These are phyloP conservation scores for Trichosporon sp. DNA, from an alignment of 1,284 basidiomycete species.

Conservation along the genomic window DNA sequence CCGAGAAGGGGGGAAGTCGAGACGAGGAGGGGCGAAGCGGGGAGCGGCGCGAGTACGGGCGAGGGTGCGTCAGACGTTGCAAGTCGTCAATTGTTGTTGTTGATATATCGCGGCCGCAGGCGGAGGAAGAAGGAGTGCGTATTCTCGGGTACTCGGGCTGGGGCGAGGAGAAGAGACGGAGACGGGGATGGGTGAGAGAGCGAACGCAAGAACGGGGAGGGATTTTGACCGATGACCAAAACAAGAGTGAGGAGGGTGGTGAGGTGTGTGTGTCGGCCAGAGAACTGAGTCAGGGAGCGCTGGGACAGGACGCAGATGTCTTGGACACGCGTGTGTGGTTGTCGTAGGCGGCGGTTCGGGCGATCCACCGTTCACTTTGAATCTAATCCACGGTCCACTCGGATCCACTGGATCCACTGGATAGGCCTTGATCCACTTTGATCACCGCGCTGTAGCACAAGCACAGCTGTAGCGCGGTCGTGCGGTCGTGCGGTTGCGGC, in stretches of 20 bases:
- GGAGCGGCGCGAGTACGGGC: neutral
- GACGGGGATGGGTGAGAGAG: neutral
- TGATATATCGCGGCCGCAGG: neutral
- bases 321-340: slow-evolving; percentile 1
- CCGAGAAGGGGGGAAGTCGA: neutral
- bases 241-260: neutral
- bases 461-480: neutral
- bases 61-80: neutral
- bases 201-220: neutral
- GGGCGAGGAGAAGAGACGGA: neutral
- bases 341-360: slow-evolving; percentile 4
- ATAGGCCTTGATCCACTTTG: neutral
- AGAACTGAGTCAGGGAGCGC: neutral
- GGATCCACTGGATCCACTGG: neutral
- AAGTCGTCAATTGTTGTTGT: neutral
- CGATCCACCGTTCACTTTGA: neutral
- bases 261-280: neutral
- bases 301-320: neutral
- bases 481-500: neutral
- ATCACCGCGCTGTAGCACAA: neutral
- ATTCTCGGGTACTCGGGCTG: neutral
- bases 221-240: neutral
- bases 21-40: neutral
- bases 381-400: neutral
- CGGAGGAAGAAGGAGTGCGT: neutral